Evolutionary conservation across 2,329 filamentous ascomycete species (phyloP), one percentile per base, ranked within the genome.

Genomic region (Sporothrix curviconia): DNA sequence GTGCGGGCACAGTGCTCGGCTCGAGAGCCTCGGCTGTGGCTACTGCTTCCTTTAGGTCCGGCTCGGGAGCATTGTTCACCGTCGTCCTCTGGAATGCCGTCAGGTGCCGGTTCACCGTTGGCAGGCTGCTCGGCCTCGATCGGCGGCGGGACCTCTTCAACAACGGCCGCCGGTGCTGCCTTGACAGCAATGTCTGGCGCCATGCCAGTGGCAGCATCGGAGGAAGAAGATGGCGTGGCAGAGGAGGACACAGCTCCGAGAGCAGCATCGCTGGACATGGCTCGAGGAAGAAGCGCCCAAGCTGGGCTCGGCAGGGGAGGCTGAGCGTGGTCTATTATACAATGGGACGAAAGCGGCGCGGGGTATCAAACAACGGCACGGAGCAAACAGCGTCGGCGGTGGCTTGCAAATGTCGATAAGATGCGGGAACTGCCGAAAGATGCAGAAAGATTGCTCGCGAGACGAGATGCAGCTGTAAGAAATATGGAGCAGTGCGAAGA

Each of bases 241-340:
- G 47, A 50, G 12, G 49, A 15, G 15, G 34, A 22, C 7, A 34
- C 34, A 24, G 52, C 40, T 36, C 30, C 52, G 14, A 32, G 30
- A 55, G 15, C 22, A 46, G 52, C 40, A 30, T 44, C 52, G 52
- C 52, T 30, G 22, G 52, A 55, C 52, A 56, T 56, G 40, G 15
- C 34, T 56, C 22, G 30, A 37, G 30, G 28, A 54, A 43, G 22
- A n/a, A n/a, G 12, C 24, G n/a, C 28, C 24, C 14, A n/a, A 17
- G 2, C 3, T 43, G 17, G 39, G 39, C 25, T 19, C 39, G 51
- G 39, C n/a, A 28, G 9, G 32, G 7, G 24, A 25, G 8, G n/a
- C n/a, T n/a, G n/a, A n/a, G n/a, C n/a, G n/a, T n/a, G n/a, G 37
- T 17, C 30, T 12, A 36, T 15, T 22, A 22, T 3, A 5, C 32